These are phyloP conservation scores for Sclerospora graminicola DNA, from an alignment of 352 stramenopile species.

Conservation along the genomic window DNA sequence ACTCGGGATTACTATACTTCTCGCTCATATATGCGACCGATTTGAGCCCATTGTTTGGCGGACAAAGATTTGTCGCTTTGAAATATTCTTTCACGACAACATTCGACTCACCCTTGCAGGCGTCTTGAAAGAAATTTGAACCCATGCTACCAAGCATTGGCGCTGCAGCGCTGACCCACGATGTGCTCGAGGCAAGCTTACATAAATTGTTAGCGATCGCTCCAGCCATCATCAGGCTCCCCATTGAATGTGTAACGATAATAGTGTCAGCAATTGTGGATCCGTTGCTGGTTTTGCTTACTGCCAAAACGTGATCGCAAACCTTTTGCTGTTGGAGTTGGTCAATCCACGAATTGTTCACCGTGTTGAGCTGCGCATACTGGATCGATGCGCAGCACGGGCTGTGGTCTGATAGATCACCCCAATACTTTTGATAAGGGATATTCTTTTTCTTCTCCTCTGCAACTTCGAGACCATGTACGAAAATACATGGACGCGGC, in stretches of 20 bases:
- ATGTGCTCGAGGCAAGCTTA: slow-evolving; percentile 10
- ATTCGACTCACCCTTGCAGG: slow-evolving; percentile 19
- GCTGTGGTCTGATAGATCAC: slow-evolving; percentile 7
- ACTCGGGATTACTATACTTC: slow-evolving; percentile 8
- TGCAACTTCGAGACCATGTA: slow-evolving; percentile 5
- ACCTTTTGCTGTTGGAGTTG: slow-evolving; percentile 16
- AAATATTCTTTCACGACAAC: slow-evolving; percentile 13
- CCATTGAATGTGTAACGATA: slow-evolving; percentile 16
- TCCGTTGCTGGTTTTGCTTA: slow-evolving; percentile 12
- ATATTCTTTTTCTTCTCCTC: slow-evolving; percentile 3
- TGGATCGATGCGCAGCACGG: slow-evolving; percentile 14
- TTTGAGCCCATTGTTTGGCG: slow-evolving; percentile 15
- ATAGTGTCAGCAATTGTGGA: slow-evolving; percentile 10
- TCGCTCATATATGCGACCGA: slow-evolving; percentile 25
- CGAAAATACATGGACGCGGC: slow-evolving; percentile 8
- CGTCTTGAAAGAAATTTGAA: slow-evolving; percentile 17
- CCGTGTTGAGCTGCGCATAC: slow-evolving; percentile 24
- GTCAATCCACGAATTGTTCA: slow-evolving; percentile 20
- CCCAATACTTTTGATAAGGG: slow-evolving; percentile 6
- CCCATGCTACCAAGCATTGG: slow-evolving; percentile 25
- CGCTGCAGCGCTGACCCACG: slow-evolving; percentile 19
- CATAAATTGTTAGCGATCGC: slow-evolving; percentile 13
- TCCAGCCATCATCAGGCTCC: slow-evolving; percentile 8
- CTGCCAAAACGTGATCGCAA: slow-evolving; percentile 13
- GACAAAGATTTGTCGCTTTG: slow-evolving; percentile 20